Evolutionary conservation across 2,329 filamentous ascomycete genomes (phyloP).

Genomic region (Alternaria triticimaculans): DNA sequence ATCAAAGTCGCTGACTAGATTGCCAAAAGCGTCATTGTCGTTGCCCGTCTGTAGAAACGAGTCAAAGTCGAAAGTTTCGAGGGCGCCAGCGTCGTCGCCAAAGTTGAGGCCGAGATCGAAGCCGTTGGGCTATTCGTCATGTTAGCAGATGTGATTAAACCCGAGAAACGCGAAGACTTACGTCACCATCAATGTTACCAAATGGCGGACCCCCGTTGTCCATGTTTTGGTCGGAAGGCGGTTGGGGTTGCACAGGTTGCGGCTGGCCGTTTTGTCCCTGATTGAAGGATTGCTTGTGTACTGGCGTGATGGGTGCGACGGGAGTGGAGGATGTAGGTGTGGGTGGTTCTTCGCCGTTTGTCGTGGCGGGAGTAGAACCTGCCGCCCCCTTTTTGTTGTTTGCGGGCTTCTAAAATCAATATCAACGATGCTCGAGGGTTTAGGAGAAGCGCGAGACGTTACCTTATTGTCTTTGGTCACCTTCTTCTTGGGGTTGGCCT

Average conservation of each 20-base stretch:
- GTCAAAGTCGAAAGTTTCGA: constrained; percentile 72
- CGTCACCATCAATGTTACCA: constrained; percentile 49
- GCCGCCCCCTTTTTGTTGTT: constrained; percentile 49
- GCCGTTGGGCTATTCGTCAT: constrained; percentile 35
- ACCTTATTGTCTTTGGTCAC: constrained; percentile 74
- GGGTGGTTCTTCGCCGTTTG: constrained; percentile 54
- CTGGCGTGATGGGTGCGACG: constrained; percentile 57
- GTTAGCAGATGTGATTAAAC: constrained; percentile 1
- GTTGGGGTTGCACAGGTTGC: constrained; percentile 41
- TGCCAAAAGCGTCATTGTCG: constrained; percentile 51
- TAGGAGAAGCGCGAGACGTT: constrained; percentile 47
- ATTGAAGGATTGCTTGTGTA: constrained; percentile 49
- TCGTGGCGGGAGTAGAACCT: constrained; percentile 50
- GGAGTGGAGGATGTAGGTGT: constrained; percentile 58
- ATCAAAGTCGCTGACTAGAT: constrained; percentile 39
- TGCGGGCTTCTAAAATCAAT: constrained; percentile 49
- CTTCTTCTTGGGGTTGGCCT: constrained; percentile 80
- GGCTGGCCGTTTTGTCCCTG: constrained; percentile 44
- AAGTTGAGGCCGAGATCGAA: constrained; percentile 50
- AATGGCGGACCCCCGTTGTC: constrained; percentile 47
- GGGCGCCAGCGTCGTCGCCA: constrained; percentile 67
- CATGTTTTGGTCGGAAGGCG: constrained; percentile 44
- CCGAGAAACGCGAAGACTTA: constrained; percentile 19
- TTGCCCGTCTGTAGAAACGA: constrained; percentile 67
- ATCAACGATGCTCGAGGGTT: constrained; percentile 40